phyloP scores from a whole-genome alignment of 345 rosid species.

The Odontarrhena argentea region DNA sequence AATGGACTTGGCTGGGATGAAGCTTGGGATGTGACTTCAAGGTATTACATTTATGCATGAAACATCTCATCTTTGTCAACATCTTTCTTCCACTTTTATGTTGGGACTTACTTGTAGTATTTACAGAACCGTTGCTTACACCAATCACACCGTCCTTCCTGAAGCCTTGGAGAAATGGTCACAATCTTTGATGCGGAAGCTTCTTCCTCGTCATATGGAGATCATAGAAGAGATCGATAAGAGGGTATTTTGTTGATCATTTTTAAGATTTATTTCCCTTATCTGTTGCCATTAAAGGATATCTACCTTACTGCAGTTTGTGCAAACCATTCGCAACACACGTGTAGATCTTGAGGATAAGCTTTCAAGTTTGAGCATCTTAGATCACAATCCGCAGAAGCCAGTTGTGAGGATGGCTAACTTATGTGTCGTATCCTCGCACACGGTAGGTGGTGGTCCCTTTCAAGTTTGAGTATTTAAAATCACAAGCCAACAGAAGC shows the following conservation, averaged over 20 bases:
- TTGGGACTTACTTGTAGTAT: slow-evolving; percentile 26
- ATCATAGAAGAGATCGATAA: slow-evolving; percentile 91
- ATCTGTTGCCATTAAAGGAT: slow-evolving; percentile 25
- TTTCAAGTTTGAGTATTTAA: slow-evolving; percentile 11
- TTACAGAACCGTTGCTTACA: slow-evolving; percentile 86
- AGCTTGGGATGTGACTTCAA: slow-evolving; percentile 89
- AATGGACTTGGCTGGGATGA: slow-evolving; percentile 99
- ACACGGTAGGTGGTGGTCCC: slow-evolving; percentile 64
- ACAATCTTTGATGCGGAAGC: slow-evolving; percentile 88
- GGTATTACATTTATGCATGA: slow-evolving; percentile 43
- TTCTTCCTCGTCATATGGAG: slow-evolving; percentile 99
- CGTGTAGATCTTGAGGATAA: slow-evolving; percentile 75
- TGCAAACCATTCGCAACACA: slow-evolving; percentile 53
- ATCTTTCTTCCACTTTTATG: neutral
- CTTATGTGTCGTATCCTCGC: slow-evolving; percentile 85
- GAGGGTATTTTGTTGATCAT: slow-evolving; percentile 54
- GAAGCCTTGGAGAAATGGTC: slow-evolving; percentile 99
- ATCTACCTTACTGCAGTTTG: slow-evolving; percentile 58
- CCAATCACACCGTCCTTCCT: slow-evolving; percentile 98
- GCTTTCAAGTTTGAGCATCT: slow-evolving; percentile 69
- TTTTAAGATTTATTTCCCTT: slow-evolving; percentile 4
- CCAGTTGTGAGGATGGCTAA: slow-evolving; percentile 99
- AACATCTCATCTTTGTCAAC: neutral
- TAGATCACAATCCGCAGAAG: slow-evolving; percentile 85
- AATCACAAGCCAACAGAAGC: slow-evolving; percentile 2